Conservation (phyloP, 2,329 filamentous ascomycete species). For the Chalaropsis thielavioides region DNA sequence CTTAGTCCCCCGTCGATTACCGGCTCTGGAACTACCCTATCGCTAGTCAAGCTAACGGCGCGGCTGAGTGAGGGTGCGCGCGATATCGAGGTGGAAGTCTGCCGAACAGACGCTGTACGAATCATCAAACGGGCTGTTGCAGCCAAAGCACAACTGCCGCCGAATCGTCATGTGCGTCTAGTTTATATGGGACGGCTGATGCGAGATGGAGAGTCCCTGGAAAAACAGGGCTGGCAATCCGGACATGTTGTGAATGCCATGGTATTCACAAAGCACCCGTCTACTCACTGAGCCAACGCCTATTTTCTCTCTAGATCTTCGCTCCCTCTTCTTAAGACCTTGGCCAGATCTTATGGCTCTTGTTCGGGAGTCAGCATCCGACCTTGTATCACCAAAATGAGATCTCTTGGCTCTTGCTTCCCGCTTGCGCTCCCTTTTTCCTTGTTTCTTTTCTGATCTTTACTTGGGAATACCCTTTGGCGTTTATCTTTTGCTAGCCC, state of each 20-base stretch:
- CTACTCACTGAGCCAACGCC: neutral
- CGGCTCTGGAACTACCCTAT: neutral
- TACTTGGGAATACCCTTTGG: neutral
- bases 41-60: slow-evolving; percentile 27
- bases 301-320: neutral
- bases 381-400: no score
- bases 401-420: neutral
- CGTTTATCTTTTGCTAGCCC: neutral
- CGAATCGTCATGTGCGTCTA: slow-evolving; percentile 49
- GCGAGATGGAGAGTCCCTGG: slow-evolving; percentile 50
- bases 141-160: slow-evolving; percentile 48
- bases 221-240: slow-evolving; percentile 58
- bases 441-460: neutral
- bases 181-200: slow-evolving; percentile 72
- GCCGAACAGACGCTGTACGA: slow-evolving; percentile 48
- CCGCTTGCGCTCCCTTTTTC: neutral
- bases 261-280: slow-evolving; percentile 33
- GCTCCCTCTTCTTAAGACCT: neutral
- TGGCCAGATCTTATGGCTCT: neutral
- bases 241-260: slow-evolving; percentile 67
- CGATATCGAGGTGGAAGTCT: slow-evolving; percentile 46
- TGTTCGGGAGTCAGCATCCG: neutral
- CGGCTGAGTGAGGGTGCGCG: slow-evolving; percentile 51
- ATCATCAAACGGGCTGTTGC: slow-evolving; percentile 45
- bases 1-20: neutral